These are phyloP conservation scores for Ceratocystis smalleyi DNA, from an alignment of 2,329 filamentous ascomycete genomes.

Conservation along the genomic window DNA sequence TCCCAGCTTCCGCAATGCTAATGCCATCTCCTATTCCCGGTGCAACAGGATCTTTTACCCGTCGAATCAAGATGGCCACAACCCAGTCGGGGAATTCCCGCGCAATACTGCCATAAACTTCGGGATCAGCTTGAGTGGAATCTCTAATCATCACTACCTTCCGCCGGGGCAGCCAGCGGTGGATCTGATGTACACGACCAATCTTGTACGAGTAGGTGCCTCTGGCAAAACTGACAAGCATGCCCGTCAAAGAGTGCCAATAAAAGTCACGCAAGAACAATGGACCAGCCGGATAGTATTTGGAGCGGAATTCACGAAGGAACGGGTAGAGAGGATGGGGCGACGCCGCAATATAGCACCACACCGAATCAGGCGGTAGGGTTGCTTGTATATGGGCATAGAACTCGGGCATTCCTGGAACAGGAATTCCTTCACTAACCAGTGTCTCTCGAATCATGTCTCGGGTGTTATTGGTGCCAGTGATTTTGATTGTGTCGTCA, in stretches of 20 bases:
- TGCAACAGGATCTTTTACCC: constrained; percentile 44
- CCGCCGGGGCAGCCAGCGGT: constrained; percentile 60
- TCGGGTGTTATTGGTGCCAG: constrained; percentile 61
- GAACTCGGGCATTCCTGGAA: constrained; percentile 70
- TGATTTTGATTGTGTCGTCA: constrained; percentile 91
- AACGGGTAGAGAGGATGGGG: constrained; percentile 92
- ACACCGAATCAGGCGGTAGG: constrained; percentile 47
- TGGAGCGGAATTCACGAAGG: constrained; percentile 55
- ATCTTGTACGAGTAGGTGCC: constrained; percentile 79
- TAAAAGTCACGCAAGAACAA: constrained; percentile 72
- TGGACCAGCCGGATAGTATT: constrained; percentile 60
- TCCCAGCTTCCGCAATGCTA: constrained; percentile 45
- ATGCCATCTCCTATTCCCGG: neutral
- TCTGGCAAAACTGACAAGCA: constrained; percentile 63
- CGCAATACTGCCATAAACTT: constrained; percentile 70
- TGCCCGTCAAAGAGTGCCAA: constrained; percentile 69
- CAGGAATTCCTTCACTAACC: constrained; percentile 53
- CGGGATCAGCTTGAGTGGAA: constrained; percentile 80
- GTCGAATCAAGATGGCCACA: constrained; percentile 68
- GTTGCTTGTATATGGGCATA: constrained; percentile 49
- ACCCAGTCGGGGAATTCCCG: constrained; percentile 60
- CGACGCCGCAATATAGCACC: constrained; percentile 87
- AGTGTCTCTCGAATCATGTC: constrained; percentile 78
- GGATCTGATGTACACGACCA: constrained; percentile 60
- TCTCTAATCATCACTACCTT: constrained; percentile 79